Conservation (phyloP, 1,139 yeast species). For the Zygosaccharomyces sapae region DNA sequence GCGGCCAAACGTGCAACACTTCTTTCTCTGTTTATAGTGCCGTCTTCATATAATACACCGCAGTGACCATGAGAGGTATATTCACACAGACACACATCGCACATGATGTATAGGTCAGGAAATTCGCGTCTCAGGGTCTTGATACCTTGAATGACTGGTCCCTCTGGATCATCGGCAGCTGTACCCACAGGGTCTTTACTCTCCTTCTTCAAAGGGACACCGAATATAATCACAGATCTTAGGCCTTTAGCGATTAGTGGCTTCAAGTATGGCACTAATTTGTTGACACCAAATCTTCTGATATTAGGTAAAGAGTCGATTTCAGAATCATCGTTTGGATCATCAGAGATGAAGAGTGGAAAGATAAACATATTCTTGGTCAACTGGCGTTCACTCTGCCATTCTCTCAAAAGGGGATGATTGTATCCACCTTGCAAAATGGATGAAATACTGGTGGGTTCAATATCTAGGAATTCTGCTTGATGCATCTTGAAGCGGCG, state of each 20-base stretch:
- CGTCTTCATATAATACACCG: slow-evolving; percentile 84
- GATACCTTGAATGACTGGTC: slow-evolving; percentile 85
- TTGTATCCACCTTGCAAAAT: slow-evolving; percentile 90
- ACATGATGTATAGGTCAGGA: slow-evolving; percentile 81
- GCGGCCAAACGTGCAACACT: slow-evolving; percentile 85
- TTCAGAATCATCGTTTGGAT: slow-evolving; percentile 69
- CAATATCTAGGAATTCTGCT: slow-evolving; percentile 59
- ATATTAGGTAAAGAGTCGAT: slow-evolving; percentile 84
- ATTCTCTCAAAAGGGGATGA: slow-evolving; percentile 80
- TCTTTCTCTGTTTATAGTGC: slow-evolving; percentile 68
- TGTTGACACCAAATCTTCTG: slow-evolving; percentile 80
- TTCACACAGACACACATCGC: slow-evolving; percentile 96
- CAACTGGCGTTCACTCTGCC: slow-evolving; percentile 86
- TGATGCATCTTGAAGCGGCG: slow-evolving; percentile 46
- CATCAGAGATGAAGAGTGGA: slow-evolving; percentile 83
- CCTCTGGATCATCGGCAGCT: slow-evolving; percentile 93
- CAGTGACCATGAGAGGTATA: slow-evolving; percentile 97
- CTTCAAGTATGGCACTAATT: slow-evolving; percentile 65
- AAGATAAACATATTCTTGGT: slow-evolving; percentile 86
- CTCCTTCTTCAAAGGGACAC: slow-evolving; percentile 76
- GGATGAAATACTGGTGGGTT: slow-evolving; percentile 65
- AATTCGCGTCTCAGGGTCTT: slow-evolving; percentile 58
- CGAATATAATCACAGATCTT: slow-evolving; percentile 81
- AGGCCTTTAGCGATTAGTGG: slow-evolving; percentile 76
- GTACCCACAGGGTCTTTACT: slow-evolving; percentile 79